Percentiles rank a stretch among this genome's conserved stretches.
Conservation (phyloP, 345 rosid species). For the Mangifera indica region DNA sequence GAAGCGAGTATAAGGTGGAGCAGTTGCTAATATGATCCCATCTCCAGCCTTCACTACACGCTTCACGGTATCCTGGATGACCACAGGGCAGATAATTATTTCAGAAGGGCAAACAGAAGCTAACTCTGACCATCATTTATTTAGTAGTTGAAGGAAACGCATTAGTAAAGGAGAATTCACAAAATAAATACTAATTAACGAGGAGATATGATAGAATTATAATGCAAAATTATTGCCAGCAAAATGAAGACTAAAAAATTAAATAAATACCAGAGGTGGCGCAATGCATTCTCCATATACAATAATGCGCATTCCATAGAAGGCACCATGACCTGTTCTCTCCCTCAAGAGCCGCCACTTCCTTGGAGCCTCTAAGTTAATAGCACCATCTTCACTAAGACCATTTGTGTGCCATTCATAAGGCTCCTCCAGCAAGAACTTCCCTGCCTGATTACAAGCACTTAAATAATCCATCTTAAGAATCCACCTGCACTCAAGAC, state of each 20-base stretch:
- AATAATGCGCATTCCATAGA: constrained; percentile 68
- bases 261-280: constrained; percentile 78
- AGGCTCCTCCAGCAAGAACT: constrained; percentile 72
- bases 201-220: background rate
- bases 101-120: background rate
- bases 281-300: constrained; percentile 86
- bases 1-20: constrained; percentile 91
- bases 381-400: constrained; percentile 78
- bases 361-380: constrained; percentile 80
- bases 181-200: background rate
- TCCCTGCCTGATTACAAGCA: constrained; percentile 73
- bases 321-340: constrained; percentile 92
- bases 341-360: constrained; percentile 82
- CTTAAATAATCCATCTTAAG: constrained; percentile 72
- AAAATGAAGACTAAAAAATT: constrained; percentile 3
- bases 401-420: constrained; percentile 77
- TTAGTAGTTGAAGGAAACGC: background rate
- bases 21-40: constrained; percentile 85
- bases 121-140: background rate
- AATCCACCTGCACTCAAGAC: constrained; percentile 75
- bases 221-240: background rate
- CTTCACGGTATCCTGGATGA: constrained; percentile 84
- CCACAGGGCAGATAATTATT: background rate
- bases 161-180: too few species aligned
- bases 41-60: constrained; percentile 92